Evolutionary conservation across 2,329 filamentous ascomycete species (phyloP), one percentile per base, ranked within the genome.

Genomic region (Nigrospora oryzae): DNA sequence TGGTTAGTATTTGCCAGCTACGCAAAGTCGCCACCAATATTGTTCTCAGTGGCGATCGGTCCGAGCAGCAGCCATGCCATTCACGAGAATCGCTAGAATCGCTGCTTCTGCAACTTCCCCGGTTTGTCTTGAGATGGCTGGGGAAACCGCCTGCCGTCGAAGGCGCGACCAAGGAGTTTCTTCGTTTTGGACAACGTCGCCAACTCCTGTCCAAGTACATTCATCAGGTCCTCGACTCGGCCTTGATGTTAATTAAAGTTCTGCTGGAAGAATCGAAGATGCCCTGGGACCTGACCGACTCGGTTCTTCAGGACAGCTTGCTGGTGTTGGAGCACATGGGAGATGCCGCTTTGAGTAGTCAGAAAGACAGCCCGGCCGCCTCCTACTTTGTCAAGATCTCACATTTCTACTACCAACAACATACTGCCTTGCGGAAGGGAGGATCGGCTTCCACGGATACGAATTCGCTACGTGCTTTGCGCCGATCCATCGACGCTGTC

Each of bases 401-500:
- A 0, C 83, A 84, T 53, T 70, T 86, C 3, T 87, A 87, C 57
- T 88, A 83, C 58, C 69, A 79, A n/a, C 70, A 77, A 40, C 79
- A 80, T 55, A 63, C 75, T 15, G 67, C 71, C 38, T 58, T 78
- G 48, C 64, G 70, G 13, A 76, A 75, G 41, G 62, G 66, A 19
- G 52, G 63, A 0, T 63, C 64, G 4, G 68, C 67, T 30, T 50
- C 60, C 1, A 65, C 67, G n/a, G 68, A 72, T 40, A 51, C 56
- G 6, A 60, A 65, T 15, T 67, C 74, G 2, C 60, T 84, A 13
- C 72, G 75, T 41, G 72, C 81, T 12, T 68, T 88, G 40, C 75
- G 75, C 45, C 74, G 78, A 44, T 84, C 83, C 1, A 74, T 86
- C 40, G 79, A 85, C 38, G 69, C 75, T 34, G 68, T 87, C 31